Percentiles rank a stretch among this genome's conserved stretches.
phyloP scores from a whole-genome alignment of 2,329 filamentous ascomycete species.

The Tympanopsis confertula region DNA sequence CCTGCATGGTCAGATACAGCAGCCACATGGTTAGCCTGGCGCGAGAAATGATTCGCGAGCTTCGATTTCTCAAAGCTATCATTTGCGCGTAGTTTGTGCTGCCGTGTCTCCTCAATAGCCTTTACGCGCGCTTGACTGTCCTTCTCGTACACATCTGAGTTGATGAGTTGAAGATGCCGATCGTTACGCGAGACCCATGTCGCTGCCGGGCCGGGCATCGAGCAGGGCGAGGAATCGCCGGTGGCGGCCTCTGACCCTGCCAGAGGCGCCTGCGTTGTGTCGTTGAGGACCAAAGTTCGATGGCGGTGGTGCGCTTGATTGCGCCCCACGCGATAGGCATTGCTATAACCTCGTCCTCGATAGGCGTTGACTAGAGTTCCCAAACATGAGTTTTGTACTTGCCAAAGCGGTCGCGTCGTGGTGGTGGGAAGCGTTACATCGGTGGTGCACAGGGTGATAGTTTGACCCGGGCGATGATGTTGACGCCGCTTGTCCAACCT shows the following conservation, averaged over 20 bases:
- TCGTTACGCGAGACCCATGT: constrained; percentile 64
- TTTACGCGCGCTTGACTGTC: constrained; percentile 56
- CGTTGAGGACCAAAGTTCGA: constrained; percentile 54
- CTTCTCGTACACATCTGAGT: constrained; percentile 66
- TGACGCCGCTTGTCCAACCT: constrained; percentile 21
- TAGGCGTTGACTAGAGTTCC: constrained; percentile 17
- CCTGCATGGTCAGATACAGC: constrained; percentile 17
- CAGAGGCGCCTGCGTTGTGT: constrained; percentile 12
- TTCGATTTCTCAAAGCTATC: constrained; percentile 48
- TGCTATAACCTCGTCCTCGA: constrained; percentile 10
- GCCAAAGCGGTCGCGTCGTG: constrained; percentile 7
- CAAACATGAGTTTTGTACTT: constrained; percentile 10
- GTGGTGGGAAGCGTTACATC: constrained; percentile 19
- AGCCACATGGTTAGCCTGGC: constrained; percentile 12
- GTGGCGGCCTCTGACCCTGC: constrained; percentile 12
- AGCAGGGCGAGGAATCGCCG: constrained; percentile 20
- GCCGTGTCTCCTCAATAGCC: constrained; percentile 60
- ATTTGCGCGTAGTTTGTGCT: constrained; percentile 39
- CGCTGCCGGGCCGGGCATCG: constrained; percentile 12
- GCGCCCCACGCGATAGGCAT: constrained; percentile 20
- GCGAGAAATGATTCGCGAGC: constrained; percentile 33
- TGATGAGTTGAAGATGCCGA: constrained; percentile 74
- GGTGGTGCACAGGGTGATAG: constrained; percentile 14
- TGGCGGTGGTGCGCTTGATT: constrained; percentile 26
- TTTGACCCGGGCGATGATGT: constrained; percentile 7